Percentiles rank a stretch among this genome's conserved stretches.
Conservation (phyloP, 2,329 filamentous ascomycete genomes). For the Xylaria sp. region DNA sequence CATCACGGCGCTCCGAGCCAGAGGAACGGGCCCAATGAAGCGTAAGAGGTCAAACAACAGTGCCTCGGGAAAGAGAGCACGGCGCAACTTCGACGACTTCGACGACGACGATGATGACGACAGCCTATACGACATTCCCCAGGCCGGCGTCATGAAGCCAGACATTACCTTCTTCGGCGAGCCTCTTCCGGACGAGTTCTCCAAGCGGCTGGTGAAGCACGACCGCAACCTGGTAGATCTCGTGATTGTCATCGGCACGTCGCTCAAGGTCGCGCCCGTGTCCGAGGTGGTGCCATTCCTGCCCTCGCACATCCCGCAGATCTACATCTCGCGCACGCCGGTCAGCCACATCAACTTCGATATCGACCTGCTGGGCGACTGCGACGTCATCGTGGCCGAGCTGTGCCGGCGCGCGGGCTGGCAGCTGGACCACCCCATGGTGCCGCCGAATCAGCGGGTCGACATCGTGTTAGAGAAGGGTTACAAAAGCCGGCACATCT, state of each 20-base stretch:
- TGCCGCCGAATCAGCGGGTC: constrained; percentile 73
- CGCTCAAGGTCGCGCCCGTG: constrained; percentile 94
- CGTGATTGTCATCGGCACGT: constrained; percentile 95
- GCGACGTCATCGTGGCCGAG: constrained; percentile 89
- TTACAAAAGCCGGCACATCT: constrained; percentile 57
- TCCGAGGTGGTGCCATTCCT: constrained; percentile 88
- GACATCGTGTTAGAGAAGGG: constrained; percentile 64
- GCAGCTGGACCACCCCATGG: constrained; percentile 84
- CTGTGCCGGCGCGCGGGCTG: constrained; percentile 85
- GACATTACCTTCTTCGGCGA: constrained; percentile 99
- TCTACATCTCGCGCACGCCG: constrained; percentile 87
- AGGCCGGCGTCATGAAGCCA: constrained; percentile 89
- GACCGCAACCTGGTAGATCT: constrained; percentile 86
- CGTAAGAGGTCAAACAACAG: constrained; percentile 64
- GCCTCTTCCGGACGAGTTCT: constrained; percentile 85
- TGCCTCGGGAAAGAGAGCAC: constrained; percentile 45
- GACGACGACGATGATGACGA: constrained; percentile 62
- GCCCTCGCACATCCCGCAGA: constrained; percentile 83
- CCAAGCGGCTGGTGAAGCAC: constrained; percentile 79
- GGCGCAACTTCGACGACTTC: constrained; percentile 54
- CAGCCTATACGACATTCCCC: constrained; percentile 71
- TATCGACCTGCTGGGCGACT: constrained; percentile 94
- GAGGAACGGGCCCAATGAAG: constrained; percentile 59
- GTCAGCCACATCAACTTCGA: constrained; percentile 94
- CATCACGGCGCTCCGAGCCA: constrained; percentile 62